These are phyloP conservation scores for Rhododendron griersonianum DNA, from an alignment of 148 eudicot genomes.

Conservation along the genomic window DNA sequence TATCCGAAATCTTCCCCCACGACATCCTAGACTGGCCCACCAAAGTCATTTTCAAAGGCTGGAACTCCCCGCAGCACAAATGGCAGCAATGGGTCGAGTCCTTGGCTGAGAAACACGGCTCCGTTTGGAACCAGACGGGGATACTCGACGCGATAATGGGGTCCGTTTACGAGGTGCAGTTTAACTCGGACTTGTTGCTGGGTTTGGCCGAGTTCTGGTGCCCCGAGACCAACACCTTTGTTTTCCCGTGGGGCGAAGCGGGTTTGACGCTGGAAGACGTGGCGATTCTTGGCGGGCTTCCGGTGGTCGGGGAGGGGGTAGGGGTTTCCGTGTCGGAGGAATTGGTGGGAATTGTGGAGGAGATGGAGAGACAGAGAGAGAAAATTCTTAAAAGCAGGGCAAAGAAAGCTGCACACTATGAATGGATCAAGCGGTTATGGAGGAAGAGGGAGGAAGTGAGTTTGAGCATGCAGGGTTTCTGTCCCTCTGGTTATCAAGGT, in stretches of 20 bases:
- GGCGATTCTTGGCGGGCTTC: slow-evolving; percentile 14
- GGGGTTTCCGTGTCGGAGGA: background rate
- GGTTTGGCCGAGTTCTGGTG: slow-evolving; percentile 14
- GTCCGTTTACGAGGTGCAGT: slow-evolving; percentile 3
- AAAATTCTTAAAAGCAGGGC: slow-evolving; percentile 6
- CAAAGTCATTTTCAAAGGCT: slow-evolving; percentile 25
- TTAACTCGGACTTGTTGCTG: slow-evolving; percentile 5
- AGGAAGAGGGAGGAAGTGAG: slow-evolving; percentile 13
- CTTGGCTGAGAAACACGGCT: slow-evolving; percentile 14
- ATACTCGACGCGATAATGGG: slow-evolving; percentile 16
- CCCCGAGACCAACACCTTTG: slow-evolving; percentile 10
- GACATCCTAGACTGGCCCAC: slow-evolving; percentile 26
- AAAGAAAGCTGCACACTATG: slow-evolving; percentile 4
- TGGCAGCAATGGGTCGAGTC: slow-evolving; percentile 32
- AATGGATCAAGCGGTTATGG: slow-evolving; percentile 37
- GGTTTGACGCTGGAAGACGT: slow-evolving; percentile 10
- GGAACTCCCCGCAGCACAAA: slow-evolving; percentile 21
- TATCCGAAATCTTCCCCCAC: slow-evolving; percentile 21
- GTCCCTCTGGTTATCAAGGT: slow-evolving; percentile 37
- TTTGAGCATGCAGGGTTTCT: slow-evolving; percentile 42
- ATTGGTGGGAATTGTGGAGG: slow-evolving; percentile 5
- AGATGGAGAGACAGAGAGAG: slow-evolving; percentile 12
- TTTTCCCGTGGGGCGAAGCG: slow-evolving; percentile 18
- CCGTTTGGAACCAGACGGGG: slow-evolving; percentile 28
- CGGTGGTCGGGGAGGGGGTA: slow-evolving; percentile 15